phyloP scores from a whole-genome alignment of 306 rosid species.

The Gynostemma pentaphyllum region DNA sequence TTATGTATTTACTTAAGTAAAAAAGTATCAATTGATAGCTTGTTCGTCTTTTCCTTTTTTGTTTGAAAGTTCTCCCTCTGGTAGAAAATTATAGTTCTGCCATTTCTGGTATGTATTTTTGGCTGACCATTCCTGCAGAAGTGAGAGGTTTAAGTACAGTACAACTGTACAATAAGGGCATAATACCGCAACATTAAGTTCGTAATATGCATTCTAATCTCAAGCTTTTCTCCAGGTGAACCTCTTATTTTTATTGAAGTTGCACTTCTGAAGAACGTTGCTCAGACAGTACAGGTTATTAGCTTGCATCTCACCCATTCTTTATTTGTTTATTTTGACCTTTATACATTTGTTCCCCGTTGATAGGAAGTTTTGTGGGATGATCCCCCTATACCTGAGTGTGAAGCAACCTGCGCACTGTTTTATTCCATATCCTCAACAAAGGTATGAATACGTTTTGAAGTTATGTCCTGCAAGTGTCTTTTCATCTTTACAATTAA shows the following conservation, averaged over 20 bases:
- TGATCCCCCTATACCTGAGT: slow-evolving; percentile 72
- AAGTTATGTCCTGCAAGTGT: neutral
- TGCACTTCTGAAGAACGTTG: slow-evolving; percentile 75
- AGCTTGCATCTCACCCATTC: slow-evolving; percentile 7
- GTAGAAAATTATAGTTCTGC: no score
- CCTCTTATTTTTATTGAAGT: slow-evolving; percentile 90
- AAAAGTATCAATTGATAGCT: neutral
- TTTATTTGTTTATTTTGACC: slow-evolving; percentile 6
- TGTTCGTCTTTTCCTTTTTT: no score
- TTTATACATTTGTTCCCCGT: slow-evolving; percentile 4
- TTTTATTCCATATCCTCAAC: slow-evolving; percentile 95
- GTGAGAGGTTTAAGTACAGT: neutral
- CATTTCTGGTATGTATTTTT: neutral
- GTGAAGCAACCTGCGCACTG: slow-evolving; percentile 80
- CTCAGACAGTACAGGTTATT: slow-evolving; percentile 63
- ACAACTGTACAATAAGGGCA: neutral
- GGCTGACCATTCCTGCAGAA: neutral
- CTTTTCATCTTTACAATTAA: no score
- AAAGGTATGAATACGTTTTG: slow-evolving; percentile 43
- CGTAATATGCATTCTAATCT: neutral
- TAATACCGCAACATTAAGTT: neutral
- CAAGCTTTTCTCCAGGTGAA: slow-evolving; percentile 36
- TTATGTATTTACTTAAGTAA: neutral
- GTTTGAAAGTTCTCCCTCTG: no score
- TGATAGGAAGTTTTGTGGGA: slow-evolving; percentile 91